Base-by-base conservation (phyloP, 495 filamentous ascomycete species). In the Podospora fimiseda region DNA sequence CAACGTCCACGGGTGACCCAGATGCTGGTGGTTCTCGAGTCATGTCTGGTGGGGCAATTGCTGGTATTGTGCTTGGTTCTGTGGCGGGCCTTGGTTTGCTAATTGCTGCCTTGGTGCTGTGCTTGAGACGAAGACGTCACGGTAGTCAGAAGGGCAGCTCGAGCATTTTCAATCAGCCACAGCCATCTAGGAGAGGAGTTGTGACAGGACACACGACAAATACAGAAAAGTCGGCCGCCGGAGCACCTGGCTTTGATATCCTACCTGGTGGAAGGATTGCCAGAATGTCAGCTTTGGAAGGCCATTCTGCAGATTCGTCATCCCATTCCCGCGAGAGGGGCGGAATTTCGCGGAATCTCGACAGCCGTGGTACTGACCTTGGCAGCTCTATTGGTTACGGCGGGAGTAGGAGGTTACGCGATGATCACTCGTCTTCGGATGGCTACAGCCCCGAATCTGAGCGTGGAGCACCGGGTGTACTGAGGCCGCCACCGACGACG, bases 281-380 rank as follows among this genome's bases (percentile, higher is more conserved):
- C 8, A 82, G 94, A 33, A 97, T 99, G 94, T 91, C 92, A 24
- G 94, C 94, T 11, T 71, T 99, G 30, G 91, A 96, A 65, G 83
- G 77, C 1, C 75, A 80, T 53, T 76, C 82, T 0, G 81, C 76
- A 50, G 76, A 80, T 11, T 79, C 82, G 0, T 76, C 85, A 0
- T 77, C 81, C 4, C 77, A 33, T 33, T 6, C 27, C 11, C 27
- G 27, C 5, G 27, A 33, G 6, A 33, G 5, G 5, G 27, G 27
- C 11, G 27, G 27, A 6, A 5, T 33, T 5, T 33, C 27, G 5
- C 27, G 27, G 11, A 11, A 61, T 39, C 69, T 67, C 55, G 76
- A 64, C 18, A 69, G 59, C 52, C 69, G 62, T 52, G 60, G 60
- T 20, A 42, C 53, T 3, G 66, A 57, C 49, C 55, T 50, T 38